Evolutionary conservation across 2,329 filamentous ascomycete species (phyloP), one percentile per base, ranked within the genome.

Genomic region (Diaporthe citrichinensis): DNA sequence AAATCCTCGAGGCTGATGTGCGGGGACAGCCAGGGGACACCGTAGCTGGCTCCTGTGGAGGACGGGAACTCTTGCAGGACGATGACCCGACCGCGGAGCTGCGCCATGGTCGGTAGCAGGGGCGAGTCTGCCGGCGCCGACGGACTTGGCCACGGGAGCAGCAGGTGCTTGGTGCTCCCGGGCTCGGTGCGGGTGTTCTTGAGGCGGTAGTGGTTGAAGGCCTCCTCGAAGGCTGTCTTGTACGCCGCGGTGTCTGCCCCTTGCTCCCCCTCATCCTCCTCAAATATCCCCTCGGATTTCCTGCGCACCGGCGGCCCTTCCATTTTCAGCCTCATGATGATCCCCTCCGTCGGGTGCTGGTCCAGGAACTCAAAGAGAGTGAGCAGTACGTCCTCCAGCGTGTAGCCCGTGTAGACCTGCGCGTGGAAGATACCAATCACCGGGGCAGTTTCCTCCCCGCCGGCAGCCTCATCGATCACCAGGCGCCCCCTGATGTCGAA

Each of bases 271-370:
- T 71, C 67, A 8, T 28, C 68, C 8, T 34, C 36, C 12, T 41
- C 51, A 20, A 49, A 34, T 34, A 20, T 20, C 9, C 73, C 61
- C 8, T 10, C 46, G 12, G 49, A 46, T 44, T 25, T 44, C 46
- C 59, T 59, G 41, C 71, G 58, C 46, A 88, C 76, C 10, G 85
- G 84, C 4, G 75, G 65, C 15, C 83, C 85, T 77, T 89, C 88
- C 68, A 88, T 84, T 80, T 89, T 89, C 74, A 90, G 82, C 1
- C 88, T 87, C 85, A 90, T 84, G 68, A 90, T 76, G 73, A 89
- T 80, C n/a, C 85, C 81, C 79, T 89, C 87, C 17, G 83, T 82
- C 0, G 88, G 87, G 77, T 88, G 81, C 4, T 76, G 80, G 8
- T 86, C 84, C 28, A 90, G 82, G 77, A 89, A 90, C n/a, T 76